These are phyloP conservation scores for Russula sp. DNA, from an alignment of 768 basidiomycete species.

Conservation along the genomic window DNA sequence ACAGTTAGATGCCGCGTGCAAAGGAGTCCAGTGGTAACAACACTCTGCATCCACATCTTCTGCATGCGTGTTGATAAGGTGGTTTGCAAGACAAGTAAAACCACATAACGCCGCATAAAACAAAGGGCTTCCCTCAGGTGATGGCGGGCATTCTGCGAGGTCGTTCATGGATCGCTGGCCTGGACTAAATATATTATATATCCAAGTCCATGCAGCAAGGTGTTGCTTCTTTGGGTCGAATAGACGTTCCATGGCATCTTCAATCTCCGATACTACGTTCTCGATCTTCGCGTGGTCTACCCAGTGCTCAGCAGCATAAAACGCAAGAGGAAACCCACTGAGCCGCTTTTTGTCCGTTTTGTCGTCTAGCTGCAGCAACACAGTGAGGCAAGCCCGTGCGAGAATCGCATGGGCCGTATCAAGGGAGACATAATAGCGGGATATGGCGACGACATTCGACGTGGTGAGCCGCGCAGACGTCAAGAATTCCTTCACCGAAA, in stretches of 20 bases:
- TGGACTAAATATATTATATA: background rate
- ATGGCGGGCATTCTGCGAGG: background rate
- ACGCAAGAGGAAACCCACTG: too few relatives aligned
- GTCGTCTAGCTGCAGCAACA: too few relatives aligned
- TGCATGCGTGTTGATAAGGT: background rate
- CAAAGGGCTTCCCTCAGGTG: background rate
- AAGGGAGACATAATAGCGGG: too few relatives aligned
- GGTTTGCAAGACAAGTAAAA: background rate
- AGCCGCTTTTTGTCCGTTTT: too few relatives aligned
- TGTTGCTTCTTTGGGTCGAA: background rate
- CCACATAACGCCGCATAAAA: background rate
- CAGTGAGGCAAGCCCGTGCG: too few relatives aligned
- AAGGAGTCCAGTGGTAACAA: background rate
- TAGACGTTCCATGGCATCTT: background rate
- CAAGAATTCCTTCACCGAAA: too few relatives aligned
- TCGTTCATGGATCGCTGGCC: accelerated
- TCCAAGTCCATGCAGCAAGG: background rate
- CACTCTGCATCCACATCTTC: background rate
- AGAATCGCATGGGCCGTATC: too few relatives aligned
- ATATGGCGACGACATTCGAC: too few relatives aligned
- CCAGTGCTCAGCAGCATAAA: background rate
- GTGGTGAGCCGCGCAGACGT: too few relatives aligned
- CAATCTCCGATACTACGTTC: background rate
- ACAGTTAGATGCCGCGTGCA: background rate
- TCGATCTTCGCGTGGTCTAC: background rate